phyloP scores from a whole-genome alignment of 2,329 filamentous ascomycete species.

The Fusarium pseudonygamai region DNA sequence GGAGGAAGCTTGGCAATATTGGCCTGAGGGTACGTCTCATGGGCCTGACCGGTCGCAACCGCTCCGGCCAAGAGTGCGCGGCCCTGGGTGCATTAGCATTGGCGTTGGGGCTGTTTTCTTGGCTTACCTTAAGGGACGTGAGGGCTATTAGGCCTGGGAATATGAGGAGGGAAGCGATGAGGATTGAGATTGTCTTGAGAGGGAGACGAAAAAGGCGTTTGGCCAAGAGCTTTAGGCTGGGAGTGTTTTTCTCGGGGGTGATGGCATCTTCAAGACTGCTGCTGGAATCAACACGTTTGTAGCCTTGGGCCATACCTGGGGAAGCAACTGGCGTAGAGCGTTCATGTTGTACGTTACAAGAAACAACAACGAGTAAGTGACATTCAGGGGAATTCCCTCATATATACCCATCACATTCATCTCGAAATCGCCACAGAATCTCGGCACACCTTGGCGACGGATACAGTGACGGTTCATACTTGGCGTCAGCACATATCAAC shows the following conservation, averaged over 20 bases:
- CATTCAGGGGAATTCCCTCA: too few species aligned
- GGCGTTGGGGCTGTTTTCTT: background rate
- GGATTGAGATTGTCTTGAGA: rapidly evolving
- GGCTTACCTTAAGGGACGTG: background rate
- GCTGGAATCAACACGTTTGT: background rate
- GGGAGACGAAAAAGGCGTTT: background rate
- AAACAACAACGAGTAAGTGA: rapidly evolving
- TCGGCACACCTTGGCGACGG: background rate
- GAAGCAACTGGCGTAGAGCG: background rate
- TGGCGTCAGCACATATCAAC: background rate
- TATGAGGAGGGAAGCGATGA: background rate
- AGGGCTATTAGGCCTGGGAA: background rate
- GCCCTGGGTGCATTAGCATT: background rate
- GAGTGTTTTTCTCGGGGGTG: background rate
- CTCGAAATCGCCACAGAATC: background rate
- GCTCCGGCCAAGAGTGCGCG: background rate
- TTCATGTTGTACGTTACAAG: background rate
- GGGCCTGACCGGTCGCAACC: background rate
- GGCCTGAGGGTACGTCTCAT: background rate
- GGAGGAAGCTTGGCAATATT: background rate
- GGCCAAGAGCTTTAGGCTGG: background rate
- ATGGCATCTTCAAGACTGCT: background rate
- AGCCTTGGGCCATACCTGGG: background rate
- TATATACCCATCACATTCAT: background rate
- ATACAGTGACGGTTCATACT: background rate